A percentile compares a stretch with the other conserved stretches of the same genome.
Conservation (phyloP, 208 protist species). For the Hexamita inflata region DNA sequence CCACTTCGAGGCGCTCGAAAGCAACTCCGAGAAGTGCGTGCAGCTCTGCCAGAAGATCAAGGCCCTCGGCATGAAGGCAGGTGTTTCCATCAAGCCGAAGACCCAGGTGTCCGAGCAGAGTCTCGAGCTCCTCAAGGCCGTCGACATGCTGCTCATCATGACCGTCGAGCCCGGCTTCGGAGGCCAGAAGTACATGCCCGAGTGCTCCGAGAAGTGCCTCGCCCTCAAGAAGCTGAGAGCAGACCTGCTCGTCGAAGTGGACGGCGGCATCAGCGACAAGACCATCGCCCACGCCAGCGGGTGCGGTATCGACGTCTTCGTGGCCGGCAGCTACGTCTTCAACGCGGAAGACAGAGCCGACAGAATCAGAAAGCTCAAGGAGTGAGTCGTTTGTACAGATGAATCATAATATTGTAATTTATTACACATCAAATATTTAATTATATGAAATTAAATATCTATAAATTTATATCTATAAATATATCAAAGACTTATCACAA, state of each 20-base stretch:
- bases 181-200: conserved; percentile 87
- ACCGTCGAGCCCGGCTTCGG: conserved; percentile 97
- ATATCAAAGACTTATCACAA: too few species aligned
- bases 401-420: too few species aligned
- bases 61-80: conserved; percentile 61
- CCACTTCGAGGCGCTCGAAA: conserved; percentile 65
- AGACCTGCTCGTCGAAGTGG: conserved; percentile 84
- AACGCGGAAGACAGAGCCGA: conserved; percentile 36
- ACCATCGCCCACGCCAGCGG: conserved; percentile 71
- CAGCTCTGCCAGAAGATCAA: conserved; percentile 54
- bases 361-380: conserved; percentile 4
- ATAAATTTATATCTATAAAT: too few species aligned
- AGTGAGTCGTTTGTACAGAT: too few species aligned
- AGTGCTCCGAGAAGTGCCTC: conserved; percentile 83
- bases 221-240: conserved; percentile 61
- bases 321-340: conserved; percentile 88
- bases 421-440: too few species aligned
- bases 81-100: conserved; percentile 75
- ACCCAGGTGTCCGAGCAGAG: conserved; percentile 46
- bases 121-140: conserved; percentile 37
- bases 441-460: too few species aligned
- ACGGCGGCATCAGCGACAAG: conserved; percentile 77
- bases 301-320: conserved; percentile 89
- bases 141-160: conserved; percentile 72
- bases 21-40: conserved; percentile 45